Evolutionary conservation across 306 rosid genomes (phyloP), one percentile per base, ranked within the genome.

Genomic region (Rubus idaeus): DNA sequence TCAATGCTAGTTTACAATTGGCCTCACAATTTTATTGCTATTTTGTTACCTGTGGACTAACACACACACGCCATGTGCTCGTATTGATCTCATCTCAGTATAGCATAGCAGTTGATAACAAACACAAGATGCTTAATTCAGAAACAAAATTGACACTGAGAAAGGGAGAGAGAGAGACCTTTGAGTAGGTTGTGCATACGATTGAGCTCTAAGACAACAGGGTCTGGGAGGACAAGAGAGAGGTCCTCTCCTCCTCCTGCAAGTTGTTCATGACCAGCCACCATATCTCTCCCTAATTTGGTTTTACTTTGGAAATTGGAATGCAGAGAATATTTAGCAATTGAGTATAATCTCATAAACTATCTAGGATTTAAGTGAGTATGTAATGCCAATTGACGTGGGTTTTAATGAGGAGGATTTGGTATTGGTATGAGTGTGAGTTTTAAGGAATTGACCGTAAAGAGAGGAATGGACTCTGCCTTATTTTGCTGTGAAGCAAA

Each of bases 171-270:
- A 75, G 51, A 70, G 37, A 60, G 60, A 91, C 98, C 97, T 89
- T 55, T 77, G 73, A 90, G 89, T 50, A 84, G 86, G 82, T 90
- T 88, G 75, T 92, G 87, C 81, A 95, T 76, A 60, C 89, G 88
- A 79, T 90, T 80, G 82, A 94, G 88, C 89, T 94, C 89, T 73
- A 90, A 84, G 61, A 81, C 82, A 73, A 92, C 75, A 35, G 90
- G 88, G 84, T 85, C 91, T 35, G 88, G 79, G 58, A 82, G 88
- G 52, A 82, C 78, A 73, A 81, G 79, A n/a, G 83, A 80, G 56
- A 78, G 76, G 64, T 88, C 96, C 55, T 90, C 95, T 58, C 68
- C 81, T 64, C 74, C 75, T 61, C 8, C 44, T 52, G 23, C 68
- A 23, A 42, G 56, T 21, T 89, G 90, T 67, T 89, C 94, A 74